Conservation (phyloP, 2,329 filamentous ascomycete genomes). For the Fusarium bulbicola region DNA sequence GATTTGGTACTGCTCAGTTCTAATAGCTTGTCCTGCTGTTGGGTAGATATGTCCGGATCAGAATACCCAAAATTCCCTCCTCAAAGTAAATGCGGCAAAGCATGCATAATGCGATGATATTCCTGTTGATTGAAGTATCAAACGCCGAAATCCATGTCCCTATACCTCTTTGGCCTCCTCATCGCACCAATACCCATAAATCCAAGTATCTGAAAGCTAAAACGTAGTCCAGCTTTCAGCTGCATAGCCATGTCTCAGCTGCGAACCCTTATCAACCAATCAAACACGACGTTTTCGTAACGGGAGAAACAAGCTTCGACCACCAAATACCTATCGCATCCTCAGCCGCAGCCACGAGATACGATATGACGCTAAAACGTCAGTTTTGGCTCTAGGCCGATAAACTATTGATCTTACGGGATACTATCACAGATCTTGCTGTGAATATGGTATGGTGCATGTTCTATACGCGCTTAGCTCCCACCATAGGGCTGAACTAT, state of each 20-base stretch:
- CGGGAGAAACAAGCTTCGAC: not conserved
- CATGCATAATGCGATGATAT: not conserved
- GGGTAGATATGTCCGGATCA: not conserved
- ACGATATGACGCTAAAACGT: accelerated
- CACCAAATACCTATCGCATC: not conserved
- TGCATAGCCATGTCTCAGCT: not conserved
- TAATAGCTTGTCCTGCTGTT: not conserved
- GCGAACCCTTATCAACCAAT: not conserved
- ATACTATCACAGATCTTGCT: not conserved
- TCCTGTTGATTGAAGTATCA: not conserved
- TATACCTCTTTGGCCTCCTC: not conserved
- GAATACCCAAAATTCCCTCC: not conserved
- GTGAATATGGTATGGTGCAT: not conserved
- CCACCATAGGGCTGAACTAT: not conserved
- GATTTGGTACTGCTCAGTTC: not conserved
- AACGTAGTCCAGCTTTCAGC: not conserved
- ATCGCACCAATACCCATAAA: too few relatives aligned
- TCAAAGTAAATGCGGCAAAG: not conserved
- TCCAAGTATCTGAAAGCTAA: not conserved
- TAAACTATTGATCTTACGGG: not conserved
- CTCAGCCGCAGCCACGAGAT: not conserved
- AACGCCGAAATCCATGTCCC: not conserved
- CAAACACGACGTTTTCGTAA: not conserved
- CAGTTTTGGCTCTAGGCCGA: not conserved
- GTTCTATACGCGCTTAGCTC: not conserved